These are phyloP conservation scores for Eucalyptus sp. DNA, from an alignment of 345 rosid genomes.

Conservation along the genomic window DNA sequence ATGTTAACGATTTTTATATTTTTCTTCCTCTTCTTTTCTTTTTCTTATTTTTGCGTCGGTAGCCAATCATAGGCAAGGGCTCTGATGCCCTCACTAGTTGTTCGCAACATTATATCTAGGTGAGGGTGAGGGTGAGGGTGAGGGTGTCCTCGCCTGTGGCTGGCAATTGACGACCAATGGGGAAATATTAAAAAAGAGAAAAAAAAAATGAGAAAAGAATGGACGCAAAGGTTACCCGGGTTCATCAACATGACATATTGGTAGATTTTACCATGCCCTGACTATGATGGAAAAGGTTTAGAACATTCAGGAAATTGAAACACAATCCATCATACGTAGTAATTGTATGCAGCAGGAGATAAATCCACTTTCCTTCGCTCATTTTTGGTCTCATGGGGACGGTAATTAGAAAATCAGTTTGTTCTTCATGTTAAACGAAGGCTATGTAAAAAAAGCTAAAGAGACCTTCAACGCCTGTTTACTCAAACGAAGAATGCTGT, in stretches of 20 bases:
- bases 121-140: too few species aligned
- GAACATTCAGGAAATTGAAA: background rate
- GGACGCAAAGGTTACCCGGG: background rate
- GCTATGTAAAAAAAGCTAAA: background rate
- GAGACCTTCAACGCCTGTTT: background rate
- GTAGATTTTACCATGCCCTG: background rate
- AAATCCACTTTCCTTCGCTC: background rate
- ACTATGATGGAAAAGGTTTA: background rate
- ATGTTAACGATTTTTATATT: rapidly evolving
- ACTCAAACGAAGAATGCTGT: background rate
- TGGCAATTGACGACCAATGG: too few species aligned
- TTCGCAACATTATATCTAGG: too few species aligned
- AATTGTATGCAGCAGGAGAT: background rate
- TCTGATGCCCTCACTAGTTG: too few species aligned
- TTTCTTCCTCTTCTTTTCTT: too few species aligned
- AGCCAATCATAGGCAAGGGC: too few species aligned
- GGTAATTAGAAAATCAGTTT: background rate
- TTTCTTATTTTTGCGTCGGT: too few species aligned
- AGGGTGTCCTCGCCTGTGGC: too few species aligned
- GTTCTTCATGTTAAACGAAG: background rate
- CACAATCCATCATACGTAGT: background rate
- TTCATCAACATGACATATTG: background rate
- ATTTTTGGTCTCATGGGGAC: background rate
- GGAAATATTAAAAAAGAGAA: rapidly evolving
- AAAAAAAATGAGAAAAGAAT: background rate